Evolutionary conservation across 2,329 filamentous ascomycete genomes (phyloP).

Genomic region (Xylariaceae sp.): DNA sequence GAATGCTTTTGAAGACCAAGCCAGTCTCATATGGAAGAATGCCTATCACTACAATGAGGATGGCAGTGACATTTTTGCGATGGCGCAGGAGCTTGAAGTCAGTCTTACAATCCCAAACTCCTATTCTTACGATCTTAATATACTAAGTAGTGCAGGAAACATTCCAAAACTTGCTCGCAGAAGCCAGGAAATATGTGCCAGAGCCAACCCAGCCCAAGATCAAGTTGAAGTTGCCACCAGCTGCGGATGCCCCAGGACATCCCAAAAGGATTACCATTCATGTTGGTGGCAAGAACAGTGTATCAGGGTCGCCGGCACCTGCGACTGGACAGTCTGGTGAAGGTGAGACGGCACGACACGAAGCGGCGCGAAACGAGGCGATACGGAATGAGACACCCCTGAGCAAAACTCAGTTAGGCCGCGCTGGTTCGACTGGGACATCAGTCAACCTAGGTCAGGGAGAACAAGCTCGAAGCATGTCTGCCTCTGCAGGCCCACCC

Average conservation of each 20-base stretch:
- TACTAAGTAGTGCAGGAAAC: conserved; percentile 46
- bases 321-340: conserved; percentile 34
- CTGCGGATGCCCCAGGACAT: conserved; percentile 39
- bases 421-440: conserved; percentile 20
- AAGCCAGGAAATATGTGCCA: conserved; percentile 65
- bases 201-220: conserved; percentile 72
- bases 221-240: conserved; percentile 65
- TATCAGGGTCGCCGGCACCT: conserved; percentile 47
- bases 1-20: conserved; percentile 73
- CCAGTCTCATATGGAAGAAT: conserved; percentile 80
- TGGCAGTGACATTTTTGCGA: conserved; percentile 72
- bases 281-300: conserved; percentile 55
- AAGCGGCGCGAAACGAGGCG: conserved; percentile 15
- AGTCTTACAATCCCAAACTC: conserved; percentile 9
- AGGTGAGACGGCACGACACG: conserved; percentile 31
- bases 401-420: conserved; percentile 28
- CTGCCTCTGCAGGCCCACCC: conserved; percentile 40
- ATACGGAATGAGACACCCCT: conserved; percentile 30
- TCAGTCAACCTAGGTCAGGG: conserved; percentile 29
- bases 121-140: conserved; percentile 3
- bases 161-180: conserved; percentile 62
- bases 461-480: conserved; percentile 39
- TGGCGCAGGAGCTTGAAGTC: conserved; percentile 77
- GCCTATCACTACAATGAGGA: conserved; percentile 89
- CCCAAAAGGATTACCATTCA: conserved; percentile 67